These are phyloP conservation scores for Rhizoclosmatium sp. DNA, from an alignment of 192 early-diverging fungal genomes.

Conservation along the genomic window DNA sequence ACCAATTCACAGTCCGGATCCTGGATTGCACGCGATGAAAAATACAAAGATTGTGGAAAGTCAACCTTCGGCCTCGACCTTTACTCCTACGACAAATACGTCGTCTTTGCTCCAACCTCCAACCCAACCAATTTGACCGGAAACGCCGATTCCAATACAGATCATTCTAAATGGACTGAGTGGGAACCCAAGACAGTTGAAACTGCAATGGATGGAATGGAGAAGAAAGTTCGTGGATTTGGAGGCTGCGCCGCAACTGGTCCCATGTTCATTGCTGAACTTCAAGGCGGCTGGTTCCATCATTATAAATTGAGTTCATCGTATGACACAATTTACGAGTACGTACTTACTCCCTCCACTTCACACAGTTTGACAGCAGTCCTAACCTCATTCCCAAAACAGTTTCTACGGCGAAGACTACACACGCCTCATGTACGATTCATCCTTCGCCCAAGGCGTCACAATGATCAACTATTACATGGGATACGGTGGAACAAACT, in stretches of 20 bases:
- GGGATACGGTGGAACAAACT: slow-evolving; percentile 82
- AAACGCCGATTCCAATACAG: background rate
- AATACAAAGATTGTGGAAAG: slow-evolving; percentile 35
- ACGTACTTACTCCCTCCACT: background rate
- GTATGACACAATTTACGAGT: slow-evolving; percentile 73
- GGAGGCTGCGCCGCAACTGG: slow-evolving; percentile 71
- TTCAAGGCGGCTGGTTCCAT: slow-evolving; percentile 85
- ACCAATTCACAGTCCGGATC: slow-evolving; percentile 52
- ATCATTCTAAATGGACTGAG: slow-evolving; percentile 51
- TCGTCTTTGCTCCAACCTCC: slow-evolving; percentile 51
- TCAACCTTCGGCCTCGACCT: slow-evolving; percentile 74
- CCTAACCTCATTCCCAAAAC: background rate
- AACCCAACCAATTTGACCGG: slow-evolving; percentile 32
- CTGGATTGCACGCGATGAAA: slow-evolving; percentile 58
- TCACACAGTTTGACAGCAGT: background rate
- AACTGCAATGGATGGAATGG: slow-evolving; percentile 66
- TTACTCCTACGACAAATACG: slow-evolving; percentile 85
- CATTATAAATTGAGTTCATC: slow-evolving; percentile 68
- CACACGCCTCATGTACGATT: slow-evolving; percentile 68
- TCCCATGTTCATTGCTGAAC: slow-evolving; percentile 78
- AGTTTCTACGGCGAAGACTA: slow-evolving; percentile 74
- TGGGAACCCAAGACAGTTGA: slow-evolving; percentile 63
- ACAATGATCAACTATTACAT: slow-evolving; percentile 75
- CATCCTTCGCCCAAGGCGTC: slow-evolving; percentile 68
- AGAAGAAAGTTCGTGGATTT: slow-evolving; percentile 71